phyloP scores from a whole-genome alignment of 352 stramenopile genomes.

The Phytophthora boehmeriae region DNA sequence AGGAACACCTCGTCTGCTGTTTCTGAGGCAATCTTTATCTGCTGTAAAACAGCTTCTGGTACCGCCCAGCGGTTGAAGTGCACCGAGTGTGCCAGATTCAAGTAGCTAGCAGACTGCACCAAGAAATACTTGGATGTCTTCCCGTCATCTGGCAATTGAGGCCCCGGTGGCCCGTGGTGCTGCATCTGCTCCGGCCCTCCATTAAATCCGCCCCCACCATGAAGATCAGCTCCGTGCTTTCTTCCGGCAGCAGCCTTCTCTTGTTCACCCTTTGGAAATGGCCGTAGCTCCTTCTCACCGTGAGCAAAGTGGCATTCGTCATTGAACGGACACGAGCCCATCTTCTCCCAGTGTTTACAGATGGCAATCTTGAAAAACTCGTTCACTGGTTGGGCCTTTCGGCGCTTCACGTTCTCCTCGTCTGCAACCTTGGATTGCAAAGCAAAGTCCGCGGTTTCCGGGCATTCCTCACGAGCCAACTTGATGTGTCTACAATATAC shows the following conservation, averaged over 20 bases:
- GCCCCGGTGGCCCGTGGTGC: slow-evolving; percentile 7
- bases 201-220: slow-evolving; percentile 5
- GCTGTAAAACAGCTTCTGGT: slow-evolving; percentile 50
- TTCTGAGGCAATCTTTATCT: slow-evolving; percentile 74
- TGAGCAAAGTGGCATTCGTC: slow-evolving; percentile 98
- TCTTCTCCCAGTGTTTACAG: slow-evolving; percentile 97
- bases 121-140: slow-evolving; percentile 87
- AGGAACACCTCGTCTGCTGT: slow-evolving; percentile 85
- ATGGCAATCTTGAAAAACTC: slow-evolving; percentile 98
- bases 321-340: slow-evolving; percentile 95
- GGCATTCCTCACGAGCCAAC: slow-evolving; percentile 92
- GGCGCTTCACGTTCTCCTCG: slow-evolving; percentile 89
- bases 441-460: slow-evolving; percentile 94
- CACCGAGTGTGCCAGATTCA: slow-evolving; percentile 84
- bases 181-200: slow-evolving; percentile 13
- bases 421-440: slow-evolving; percentile 91
- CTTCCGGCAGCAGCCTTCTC: slow-evolving; percentile 22
- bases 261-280: slow-evolving; percentile 85
- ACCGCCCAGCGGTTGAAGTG: slow-evolving; percentile 77
- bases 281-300: slow-evolving; percentile 92
- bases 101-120: slow-evolving; percentile 78
- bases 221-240: slow-evolving; percentile 15
- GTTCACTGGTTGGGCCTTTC: slow-evolving; percentile 91
- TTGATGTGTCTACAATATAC: slow-evolving; percentile 88
- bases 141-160: slow-evolving; percentile 68